Base-by-base conservation (phyloP, 2,329 filamentous ascomycete genomes). In the Colletotrichum godetiae region DNA sequence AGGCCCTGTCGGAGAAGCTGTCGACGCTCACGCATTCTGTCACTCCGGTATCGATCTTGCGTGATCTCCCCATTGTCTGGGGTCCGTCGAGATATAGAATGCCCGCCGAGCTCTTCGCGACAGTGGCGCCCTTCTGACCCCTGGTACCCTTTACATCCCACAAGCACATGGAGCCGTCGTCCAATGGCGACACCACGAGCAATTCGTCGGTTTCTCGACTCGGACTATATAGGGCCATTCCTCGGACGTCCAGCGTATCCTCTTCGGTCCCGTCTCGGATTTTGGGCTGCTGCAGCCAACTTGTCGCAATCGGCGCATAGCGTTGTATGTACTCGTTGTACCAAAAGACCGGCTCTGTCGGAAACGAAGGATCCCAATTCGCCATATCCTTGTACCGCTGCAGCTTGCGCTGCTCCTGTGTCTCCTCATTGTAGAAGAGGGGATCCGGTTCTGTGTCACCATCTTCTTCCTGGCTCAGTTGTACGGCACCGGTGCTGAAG, bases 281-380 rank as follows among this genome's bases (percentile, higher is more conserved):
- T 11, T 82, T 82, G 10, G 92, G 91, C 67, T 90, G 87, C 79
- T 95, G 89, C 55, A 97, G 86, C 95, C 95, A 98, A 77, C 89
- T 92, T 66, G 95, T 86, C 15, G 88, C 88, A n/a, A 95, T 87
- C 0, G 92, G 91, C 0, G 91, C 95, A 82, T 95, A 89, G 42
- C 95, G 89, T 66, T 95, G 94, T 75, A 97, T 92, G 79, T 95
- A 98, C 81, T 98, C 95, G 68, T 93, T 89, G 81, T 97, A 98
- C 93, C 95, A 98, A 61, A 93, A 91, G 24, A 95, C 87, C 53
- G 86, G 86, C 82, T 98, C 95, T 5, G 83, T 85, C 0, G 91
- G 89, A 75, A 93, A 95, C 0, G 90, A 90, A 0, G 94, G 94
- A 77, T 98, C 94, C 95, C 95, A 98, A 76, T 94, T 94, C 5